These are phyloP conservation scores for Thuidium tamariscinum DNA, from an alignment of 225 moss, liverwort and hornwort genomes.

Conservation along the genomic window DNA sequence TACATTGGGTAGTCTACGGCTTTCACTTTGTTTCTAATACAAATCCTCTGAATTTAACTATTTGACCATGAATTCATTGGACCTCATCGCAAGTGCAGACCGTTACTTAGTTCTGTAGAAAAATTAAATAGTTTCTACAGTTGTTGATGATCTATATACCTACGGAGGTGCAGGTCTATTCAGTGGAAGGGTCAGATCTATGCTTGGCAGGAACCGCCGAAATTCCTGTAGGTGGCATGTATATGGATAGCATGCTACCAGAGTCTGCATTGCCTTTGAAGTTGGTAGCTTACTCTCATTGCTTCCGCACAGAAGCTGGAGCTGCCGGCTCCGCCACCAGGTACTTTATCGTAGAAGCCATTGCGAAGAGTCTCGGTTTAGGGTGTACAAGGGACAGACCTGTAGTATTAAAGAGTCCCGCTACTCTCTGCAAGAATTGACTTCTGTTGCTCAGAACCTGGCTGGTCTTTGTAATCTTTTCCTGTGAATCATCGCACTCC, in stretches of 20 bases:
- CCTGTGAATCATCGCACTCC: background rate
- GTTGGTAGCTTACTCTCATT: constrained; percentile 89
- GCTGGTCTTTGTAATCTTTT: background rate
- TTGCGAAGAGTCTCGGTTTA: background rate
- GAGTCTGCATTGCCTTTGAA: constrained; percentile 75
- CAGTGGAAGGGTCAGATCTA: constrained; percentile 84
- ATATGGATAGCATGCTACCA: constrained; percentile 71
- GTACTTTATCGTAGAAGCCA: constrained; percentile 20
- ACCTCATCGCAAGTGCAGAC: background rate
- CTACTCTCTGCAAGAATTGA: background rate
- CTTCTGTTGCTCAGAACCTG: background rate
- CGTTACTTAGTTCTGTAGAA: background rate
- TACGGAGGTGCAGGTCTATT: constrained; percentile 67
- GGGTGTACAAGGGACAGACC: background rate
- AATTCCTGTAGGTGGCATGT: constrained; percentile 89
- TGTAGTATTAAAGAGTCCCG: background rate
- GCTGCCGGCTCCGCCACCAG: constrained; percentile 94
- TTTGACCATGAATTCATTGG: background rate
- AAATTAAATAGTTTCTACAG: background rate
- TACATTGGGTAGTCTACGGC: background rate
- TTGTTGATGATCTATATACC: background rate
- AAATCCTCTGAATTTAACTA: background rate
- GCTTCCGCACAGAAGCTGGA: constrained; percentile 99
- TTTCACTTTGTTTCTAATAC: background rate
- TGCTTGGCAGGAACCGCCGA: constrained; percentile 99